Percentiles rank a stretch among this genome's conserved stretches.
These are phyloP conservation scores for Gnomoniopsis sp. DNA, from an alignment of 2,329 filamentous ascomycete species.

Conservation along the genomic window DNA sequence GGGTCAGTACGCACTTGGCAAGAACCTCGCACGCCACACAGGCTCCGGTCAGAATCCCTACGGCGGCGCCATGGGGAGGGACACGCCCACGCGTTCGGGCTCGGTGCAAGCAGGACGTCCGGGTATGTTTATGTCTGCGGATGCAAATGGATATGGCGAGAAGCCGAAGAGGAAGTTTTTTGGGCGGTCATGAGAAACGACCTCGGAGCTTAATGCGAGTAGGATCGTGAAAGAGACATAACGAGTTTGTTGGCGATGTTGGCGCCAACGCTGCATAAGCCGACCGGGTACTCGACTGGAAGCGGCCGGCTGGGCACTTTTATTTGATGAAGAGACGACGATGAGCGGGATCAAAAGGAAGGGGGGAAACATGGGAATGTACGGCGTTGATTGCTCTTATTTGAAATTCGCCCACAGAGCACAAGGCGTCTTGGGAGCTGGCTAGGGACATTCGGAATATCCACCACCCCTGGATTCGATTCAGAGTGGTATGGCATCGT, in stretches of 20 bases:
- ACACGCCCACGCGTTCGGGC: slow-evolving; percentile 22
- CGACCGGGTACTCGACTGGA: too few species aligned
- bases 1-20: slow-evolving; percentile 47
- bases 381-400: too few species aligned
- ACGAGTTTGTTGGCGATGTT: background rate
- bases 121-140: slow-evolving; percentile 37
- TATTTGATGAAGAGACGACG: too few species aligned
- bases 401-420: too few species aligned
- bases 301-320: too few species aligned
- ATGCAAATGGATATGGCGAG: slow-evolving; percentile 28
- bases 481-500: too few species aligned
- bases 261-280: too few species aligned
- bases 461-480: too few species aligned
- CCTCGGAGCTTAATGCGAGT: background rate
- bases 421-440: too few species aligned
- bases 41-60: slow-evolving; percentile 27
- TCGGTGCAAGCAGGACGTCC: slow-evolving; percentile 31
- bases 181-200: background rate
- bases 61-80: slow-evolving; percentile 28
- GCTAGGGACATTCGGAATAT: too few species aligned
- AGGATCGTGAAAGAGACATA: background rate
- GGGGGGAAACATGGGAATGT: too few species aligned
- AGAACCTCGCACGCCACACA: slow-evolving; percentile 31
- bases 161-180: slow-evolving; percentile 39
- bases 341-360: too few species aligned